phyloP scores from a whole-genome alignment of 805 yeast genomes.

The Yarrowia bubula region DNA sequence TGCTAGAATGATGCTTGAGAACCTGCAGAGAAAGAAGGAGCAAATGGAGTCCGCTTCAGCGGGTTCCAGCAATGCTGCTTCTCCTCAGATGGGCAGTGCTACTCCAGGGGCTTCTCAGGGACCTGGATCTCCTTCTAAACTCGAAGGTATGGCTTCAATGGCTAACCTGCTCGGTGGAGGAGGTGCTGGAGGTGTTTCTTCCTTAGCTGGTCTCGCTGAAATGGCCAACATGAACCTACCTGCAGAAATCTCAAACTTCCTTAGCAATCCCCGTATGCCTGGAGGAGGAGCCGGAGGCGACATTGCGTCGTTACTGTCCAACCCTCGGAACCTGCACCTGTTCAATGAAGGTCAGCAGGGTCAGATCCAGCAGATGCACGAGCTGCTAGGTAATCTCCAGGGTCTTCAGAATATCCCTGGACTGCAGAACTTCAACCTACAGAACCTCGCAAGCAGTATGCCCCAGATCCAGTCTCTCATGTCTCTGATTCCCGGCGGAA shows the following conservation, averaged over 20 bases:
- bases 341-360: constrained; percentile 25
- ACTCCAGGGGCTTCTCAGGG: neutral
- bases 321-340: constrained; percentile 17
- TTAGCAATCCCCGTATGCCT: constrained; percentile 8
- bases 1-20: constrained; percentile 25
- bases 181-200: constrained; percentile 3
- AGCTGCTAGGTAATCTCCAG: constrained; percentile 16
- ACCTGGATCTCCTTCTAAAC: constrained; percentile 14
- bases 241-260: constrained; percentile 6
- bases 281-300: constrained; percentile 13
- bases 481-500: constrained; percentile 25
- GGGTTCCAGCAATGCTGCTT: neutral
- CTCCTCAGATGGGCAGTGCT: constrained; percentile 11
- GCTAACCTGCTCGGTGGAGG: constrained; percentile 12
- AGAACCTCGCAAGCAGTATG: constrained; percentile 20
- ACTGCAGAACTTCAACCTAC: constrained; percentile 3
- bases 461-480: constrained; percentile 22
- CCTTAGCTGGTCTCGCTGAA: constrained; percentile 9
- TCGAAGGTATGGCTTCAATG: constrained; percentile 22
- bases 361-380: constrained; percentile 22
- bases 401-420: constrained; percentile 18
- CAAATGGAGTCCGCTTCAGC: neutral
- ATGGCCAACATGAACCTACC: constrained; percentile 14
- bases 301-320: constrained; percentile 11
- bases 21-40: constrained; percentile 20